Base-by-base conservation (phyloP, 2,329 filamentous ascomycete species). In the Pseudogymnoascus sp. region DNA sequence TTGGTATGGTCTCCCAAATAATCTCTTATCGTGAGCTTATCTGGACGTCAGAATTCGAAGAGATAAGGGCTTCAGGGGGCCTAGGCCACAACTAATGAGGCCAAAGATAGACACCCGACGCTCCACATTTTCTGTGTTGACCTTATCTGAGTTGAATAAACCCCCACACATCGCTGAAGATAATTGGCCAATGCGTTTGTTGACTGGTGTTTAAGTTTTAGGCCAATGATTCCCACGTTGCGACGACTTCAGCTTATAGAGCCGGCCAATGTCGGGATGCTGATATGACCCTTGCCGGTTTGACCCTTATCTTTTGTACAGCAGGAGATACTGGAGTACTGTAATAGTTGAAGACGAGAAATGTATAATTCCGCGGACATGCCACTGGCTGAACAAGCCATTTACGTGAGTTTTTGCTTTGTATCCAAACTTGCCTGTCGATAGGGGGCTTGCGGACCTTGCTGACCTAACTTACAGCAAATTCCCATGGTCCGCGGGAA, bases 1-100 rank as follows among this genome's bases (percentile, higher is more conserved):
- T 56, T 21, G n/a, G 49, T 34, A 56, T 18, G 9, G 49, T 34
- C 11, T 31, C 28, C 25, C 21, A 12, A 34, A 34, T 16, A 34
- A 34, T 56, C 49, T 56, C 49, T 56, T 56, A 56, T 56, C 49
- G 36, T 56, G 49, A 56, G 49, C 49, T 56, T 56, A 56, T 56
- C 49, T 56, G n/a, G 49, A 56, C 49, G n/a, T 34, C 49, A 34
- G 49, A 28, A 34, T 34, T 34, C 25, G 49, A 5, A 56, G 25
- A 56, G 49, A 56, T 56, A 56, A 56, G 49, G 12, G 49, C n/a
- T 28, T 56, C 49, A 36, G 49, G 49, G 49, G 49, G 49, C 28
- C 28, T 34, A 56, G 49, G 8, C 49, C 46, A 8, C 3, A 53
- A 53, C 23, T 46, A 23, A 28, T 21, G 43, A 49, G 11, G 40